Evolutionary conservation across 352 stramenopile genomes (phyloP).

Genomic region (Aphanomyces cochlioides): DNA sequence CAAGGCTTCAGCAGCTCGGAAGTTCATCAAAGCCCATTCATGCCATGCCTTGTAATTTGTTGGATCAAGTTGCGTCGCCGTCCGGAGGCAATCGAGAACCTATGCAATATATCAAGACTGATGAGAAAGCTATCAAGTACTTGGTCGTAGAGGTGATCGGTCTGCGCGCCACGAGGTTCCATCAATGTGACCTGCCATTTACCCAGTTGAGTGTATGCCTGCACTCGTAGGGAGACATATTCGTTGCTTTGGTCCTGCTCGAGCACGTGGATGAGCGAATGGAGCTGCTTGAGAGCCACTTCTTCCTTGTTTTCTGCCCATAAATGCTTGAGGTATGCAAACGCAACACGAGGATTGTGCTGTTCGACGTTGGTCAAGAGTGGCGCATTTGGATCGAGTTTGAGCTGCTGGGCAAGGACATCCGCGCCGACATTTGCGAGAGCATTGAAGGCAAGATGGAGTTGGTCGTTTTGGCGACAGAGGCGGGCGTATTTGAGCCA

Average conservation of each 20-base stretch:
- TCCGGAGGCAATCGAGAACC: constrained; percentile 74
- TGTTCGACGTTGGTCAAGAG: constrained; percentile 58
- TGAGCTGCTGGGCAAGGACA: constrained; percentile 75
- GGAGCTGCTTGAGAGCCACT: constrained; percentile 75
- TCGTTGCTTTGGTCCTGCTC: constrained; percentile 70
- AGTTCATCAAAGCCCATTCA: constrained; percentile 98
- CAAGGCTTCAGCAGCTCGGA: constrained; percentile 68
- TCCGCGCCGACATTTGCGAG: constrained; percentile 75
- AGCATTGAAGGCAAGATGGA: constrained; percentile 79
- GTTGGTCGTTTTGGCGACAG: constrained; percentile 87
- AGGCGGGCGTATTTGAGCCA: constrained; percentile 93
- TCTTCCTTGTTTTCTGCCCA: constrained; percentile 83
- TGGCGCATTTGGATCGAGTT: constrained; percentile 56
- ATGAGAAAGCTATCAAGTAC: constrained; percentile 8
- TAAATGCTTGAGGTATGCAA: constrained; percentile 76
- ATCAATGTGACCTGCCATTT: constrained; percentile 80
- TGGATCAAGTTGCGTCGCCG: constrained; percentile 73
- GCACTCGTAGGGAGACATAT: constrained; percentile 68
- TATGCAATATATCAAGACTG: neutral
- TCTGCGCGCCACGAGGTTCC: constrained; percentile 62
- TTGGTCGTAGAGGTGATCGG: constrained; percentile 65
- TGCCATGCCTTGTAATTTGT: constrained; percentile 98
- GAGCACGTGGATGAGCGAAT: constrained; percentile 79
- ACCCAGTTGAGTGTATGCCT: constrained; percentile 81
- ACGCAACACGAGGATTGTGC: constrained; percentile 72